A percentile compares a stretch with the other conserved stretches of the same genome.
These are phyloP conservation scores for Triticum turgidum DNA, from an alignment of 176 grass and related monocot genomes.

Conservation along the genomic window DNA sequence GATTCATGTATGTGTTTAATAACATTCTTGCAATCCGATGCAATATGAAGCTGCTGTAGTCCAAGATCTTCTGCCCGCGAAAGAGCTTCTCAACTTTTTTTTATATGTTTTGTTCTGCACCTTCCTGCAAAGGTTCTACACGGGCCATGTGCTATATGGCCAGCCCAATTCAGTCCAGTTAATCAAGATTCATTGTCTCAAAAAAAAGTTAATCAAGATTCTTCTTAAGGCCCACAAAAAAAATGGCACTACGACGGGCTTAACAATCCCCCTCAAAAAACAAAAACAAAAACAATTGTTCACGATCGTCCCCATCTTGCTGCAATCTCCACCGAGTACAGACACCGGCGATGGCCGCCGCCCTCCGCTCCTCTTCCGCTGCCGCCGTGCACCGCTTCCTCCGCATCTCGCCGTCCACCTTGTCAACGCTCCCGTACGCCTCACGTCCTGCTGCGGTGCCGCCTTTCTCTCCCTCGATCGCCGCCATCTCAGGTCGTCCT, in stretches of 20 bases:
- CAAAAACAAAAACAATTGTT: background rate
- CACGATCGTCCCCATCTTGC: background rate
- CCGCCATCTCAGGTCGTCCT: constrained; percentile 43
- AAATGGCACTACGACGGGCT: background rate
- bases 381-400: constrained; percentile 36
- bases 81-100: too few species aligned
- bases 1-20: too few species aligned
- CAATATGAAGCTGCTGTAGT: too few species aligned
- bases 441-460: constrained; percentile 16
- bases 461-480: constrained; percentile 34
- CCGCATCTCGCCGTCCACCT: constrained; percentile 27
- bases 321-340: constrained; percentile 22
- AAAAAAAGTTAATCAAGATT: too few species aligned
- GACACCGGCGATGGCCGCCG: constrained; percentile 53
- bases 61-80: too few species aligned
- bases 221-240: background rate
- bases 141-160: background rate
- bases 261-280: background rate
- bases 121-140: background rate
- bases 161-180: background rate
- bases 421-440: constrained; percentile 30
- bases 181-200: background rate
- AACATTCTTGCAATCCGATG: too few species aligned
- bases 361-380: constrained; percentile 53
- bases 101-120: too few species aligned